Evolutionary conservation across 345 rosid genomes (phyloP).

Genomic region (Camelina neglecta): DNA sequence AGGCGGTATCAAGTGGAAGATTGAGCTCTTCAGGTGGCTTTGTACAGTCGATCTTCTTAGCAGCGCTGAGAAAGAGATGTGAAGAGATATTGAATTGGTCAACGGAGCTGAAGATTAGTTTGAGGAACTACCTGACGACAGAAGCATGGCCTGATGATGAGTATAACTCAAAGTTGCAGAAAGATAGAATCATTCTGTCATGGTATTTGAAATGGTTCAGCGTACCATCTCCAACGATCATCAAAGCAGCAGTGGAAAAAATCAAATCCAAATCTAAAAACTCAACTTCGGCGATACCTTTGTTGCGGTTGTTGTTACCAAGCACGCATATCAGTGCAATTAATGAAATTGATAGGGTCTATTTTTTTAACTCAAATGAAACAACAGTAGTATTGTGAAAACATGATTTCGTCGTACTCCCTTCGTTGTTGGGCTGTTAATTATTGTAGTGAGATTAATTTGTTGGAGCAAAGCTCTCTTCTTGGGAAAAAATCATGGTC

Average conservation of each 20-base stretch:
- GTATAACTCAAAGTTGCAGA: conserved; percentile 38
- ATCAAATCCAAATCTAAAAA: conserved; percentile 52
- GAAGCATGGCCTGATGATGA: conserved; percentile 60
- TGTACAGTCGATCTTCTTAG: conserved; percentile 70
- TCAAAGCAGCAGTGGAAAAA: conserved; percentile 54
- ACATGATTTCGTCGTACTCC: not conserved
- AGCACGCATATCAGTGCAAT: conserved; percentile 60
- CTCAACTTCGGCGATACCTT: conserved; percentile 56
- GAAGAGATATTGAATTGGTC: conserved; percentile 66
- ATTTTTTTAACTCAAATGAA: conserved; percentile 38
- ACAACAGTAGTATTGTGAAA: conserved; percentile 20
- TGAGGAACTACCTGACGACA: conserved; percentile 55
- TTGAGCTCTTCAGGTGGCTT: conserved; percentile 67
- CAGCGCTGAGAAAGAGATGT: conserved; percentile 68
- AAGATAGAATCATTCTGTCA: conserved; percentile 55
- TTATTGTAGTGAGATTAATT: not conserved
- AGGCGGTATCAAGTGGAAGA: conserved; percentile 75
- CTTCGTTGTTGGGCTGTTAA: not conserved
- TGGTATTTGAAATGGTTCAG: conserved; percentile 89
- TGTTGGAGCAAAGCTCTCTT: too few species aligned
- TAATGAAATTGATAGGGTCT: conserved; percentile 55
- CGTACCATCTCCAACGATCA: conserved; percentile 63
- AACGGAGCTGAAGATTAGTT: conserved; percentile 46
- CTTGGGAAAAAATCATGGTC: too few species aligned
- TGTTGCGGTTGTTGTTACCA: conserved; percentile 75